These are phyloP conservation scores for Gaeumannomyces sp. DNA, from an alignment of 2,329 filamentous ascomycete species.

Conservation along the genomic window DNA sequence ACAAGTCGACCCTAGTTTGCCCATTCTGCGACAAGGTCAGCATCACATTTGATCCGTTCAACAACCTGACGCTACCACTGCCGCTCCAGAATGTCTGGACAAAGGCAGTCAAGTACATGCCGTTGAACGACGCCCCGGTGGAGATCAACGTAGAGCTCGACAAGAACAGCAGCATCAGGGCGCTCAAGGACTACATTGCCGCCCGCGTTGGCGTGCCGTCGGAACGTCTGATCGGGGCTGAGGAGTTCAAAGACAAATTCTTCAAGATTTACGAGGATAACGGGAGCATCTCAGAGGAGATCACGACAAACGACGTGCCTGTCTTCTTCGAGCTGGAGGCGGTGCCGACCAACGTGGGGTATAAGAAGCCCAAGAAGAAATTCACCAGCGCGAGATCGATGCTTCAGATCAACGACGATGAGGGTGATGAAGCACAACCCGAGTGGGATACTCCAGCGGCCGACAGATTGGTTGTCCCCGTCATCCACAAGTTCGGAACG, in stretches of 20 bases:
- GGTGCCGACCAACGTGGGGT: constrained; percentile 70
- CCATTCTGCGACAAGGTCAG: constrained; percentile 89
- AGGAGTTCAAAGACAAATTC: constrained; percentile 78
- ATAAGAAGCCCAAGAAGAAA: constrained; percentile 40
- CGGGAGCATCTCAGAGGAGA: constrained; percentile 63
- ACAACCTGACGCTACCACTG: constrained; percentile 83
- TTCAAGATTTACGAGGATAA: constrained; percentile 79
- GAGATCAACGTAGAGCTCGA: constrained; percentile 73
- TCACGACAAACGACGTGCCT: constrained; percentile 58
- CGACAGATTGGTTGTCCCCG: constrained; percentile 63
- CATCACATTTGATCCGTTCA: constrained; percentile 98
- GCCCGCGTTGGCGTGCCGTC: constrained; percentile 57
- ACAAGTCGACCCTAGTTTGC: constrained; percentile 94
- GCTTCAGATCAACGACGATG: constrained; percentile 40
- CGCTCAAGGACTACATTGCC: constrained; percentile 65
- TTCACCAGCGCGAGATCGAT: constrained; percentile 38
- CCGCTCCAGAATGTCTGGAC: constrained; percentile 81
- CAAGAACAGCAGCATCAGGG: constrained; percentile 64
- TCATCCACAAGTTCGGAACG: constrained; percentile 53
- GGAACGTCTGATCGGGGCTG: constrained; percentile 67
- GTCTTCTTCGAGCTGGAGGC: constrained; percentile 73
- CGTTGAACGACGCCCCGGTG: constrained; percentile 64
- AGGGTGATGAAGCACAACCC: constrained; percentile 30
- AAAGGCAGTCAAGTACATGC: constrained; percentile 69
- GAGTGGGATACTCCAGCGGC: constrained; percentile 54